Percentiles rank a stretch among this genome's conserved stretches.
Conservation (phyloP, 345 rosid genomes). For the Eucalyptus curtisii region DNA sequence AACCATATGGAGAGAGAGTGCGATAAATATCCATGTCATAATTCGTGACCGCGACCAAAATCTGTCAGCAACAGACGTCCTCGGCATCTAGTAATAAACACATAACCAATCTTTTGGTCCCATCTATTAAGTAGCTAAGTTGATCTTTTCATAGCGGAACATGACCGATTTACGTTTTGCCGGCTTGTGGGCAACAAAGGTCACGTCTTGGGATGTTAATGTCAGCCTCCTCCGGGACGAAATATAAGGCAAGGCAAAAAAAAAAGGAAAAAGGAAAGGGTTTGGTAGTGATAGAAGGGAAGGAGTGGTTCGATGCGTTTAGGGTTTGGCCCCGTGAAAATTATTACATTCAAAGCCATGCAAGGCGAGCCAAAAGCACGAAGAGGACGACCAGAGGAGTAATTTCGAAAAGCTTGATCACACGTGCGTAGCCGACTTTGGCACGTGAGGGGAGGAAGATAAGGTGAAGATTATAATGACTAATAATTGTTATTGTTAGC, state of each 20-base stretch:
- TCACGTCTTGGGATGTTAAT: neutral
- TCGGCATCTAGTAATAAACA: neutral
- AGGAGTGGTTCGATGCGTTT: neutral
- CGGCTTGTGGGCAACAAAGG: neutral
- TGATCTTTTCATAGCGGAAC: neutral
- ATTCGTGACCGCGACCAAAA: neutral
- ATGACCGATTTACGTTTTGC: neutral
- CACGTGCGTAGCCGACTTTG: slow-evolving; percentile 25
- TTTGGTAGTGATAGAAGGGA: neutral
- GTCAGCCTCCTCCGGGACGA: neutral
- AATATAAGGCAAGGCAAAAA: neutral
- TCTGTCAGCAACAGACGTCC: neutral
- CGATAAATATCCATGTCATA: neutral
- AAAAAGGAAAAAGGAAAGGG: neutral
- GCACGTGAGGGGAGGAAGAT: slow-evolving; percentile 27
- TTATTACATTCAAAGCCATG: neutral
- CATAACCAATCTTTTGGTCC: neutral
- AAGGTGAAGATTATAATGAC: neutral
- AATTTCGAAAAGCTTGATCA: neutral
- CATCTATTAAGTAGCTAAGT: neutral
- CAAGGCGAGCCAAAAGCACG: neutral
- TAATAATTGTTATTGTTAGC: neutral
- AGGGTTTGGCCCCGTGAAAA: neutral
- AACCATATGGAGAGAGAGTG: neutral
- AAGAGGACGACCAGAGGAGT: neutral